Conservation (phyloP, 202 grass and related monocot species). For the Schoenoplectus tabernaemontani region DNA sequence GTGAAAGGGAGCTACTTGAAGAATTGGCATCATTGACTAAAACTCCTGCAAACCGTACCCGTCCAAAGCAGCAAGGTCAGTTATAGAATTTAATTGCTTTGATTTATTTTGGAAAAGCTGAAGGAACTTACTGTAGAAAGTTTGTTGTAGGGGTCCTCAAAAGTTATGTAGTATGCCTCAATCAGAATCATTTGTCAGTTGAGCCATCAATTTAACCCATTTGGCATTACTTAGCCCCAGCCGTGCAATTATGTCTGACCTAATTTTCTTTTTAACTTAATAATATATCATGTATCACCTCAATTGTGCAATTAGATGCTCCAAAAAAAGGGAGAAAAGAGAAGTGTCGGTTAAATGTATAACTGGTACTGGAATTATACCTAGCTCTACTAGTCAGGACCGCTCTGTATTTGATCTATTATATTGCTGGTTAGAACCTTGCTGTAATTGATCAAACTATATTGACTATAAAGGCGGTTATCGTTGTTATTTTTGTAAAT, state of each 20-base stretch:
- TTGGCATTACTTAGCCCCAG: background rate
- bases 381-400: background rate
- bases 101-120: background rate
- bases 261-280: background rate
- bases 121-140: background rate
- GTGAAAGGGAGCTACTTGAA: conserved; percentile 70
- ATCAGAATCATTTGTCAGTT: background rate
- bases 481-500: background rate
- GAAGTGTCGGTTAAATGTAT: background rate
- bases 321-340: no score
- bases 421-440: background rate
- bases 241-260: background rate
- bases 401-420: background rate
- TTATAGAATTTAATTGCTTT: background rate
- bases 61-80: conserved; percentile 50
- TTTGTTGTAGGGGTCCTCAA: background rate
- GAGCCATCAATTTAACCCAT: background rate
- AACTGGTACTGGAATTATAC: background rate
- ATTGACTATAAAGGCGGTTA: background rate
- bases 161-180: no score
- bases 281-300: background rate
- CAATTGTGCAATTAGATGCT: background rate
- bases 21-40: conserved; percentile 70
- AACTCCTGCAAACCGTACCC: conserved; percentile 29
- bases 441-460: background rate